phyloP scores from a whole-genome alignment of 257 asterid species.

The Ajuga chamaepitys region DNA sequence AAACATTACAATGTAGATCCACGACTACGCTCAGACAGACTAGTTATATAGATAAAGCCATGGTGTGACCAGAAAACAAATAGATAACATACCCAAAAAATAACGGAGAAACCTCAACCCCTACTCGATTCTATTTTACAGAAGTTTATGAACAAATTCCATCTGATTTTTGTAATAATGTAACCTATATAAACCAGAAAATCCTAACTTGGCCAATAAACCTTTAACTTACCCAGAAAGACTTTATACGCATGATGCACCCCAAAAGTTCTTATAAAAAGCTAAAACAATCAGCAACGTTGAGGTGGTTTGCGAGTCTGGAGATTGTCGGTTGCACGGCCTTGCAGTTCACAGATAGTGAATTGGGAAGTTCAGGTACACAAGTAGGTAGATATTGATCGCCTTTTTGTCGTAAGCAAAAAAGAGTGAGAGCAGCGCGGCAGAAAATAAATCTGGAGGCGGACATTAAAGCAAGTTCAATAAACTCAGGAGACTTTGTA shows the following conservation, averaged over 20 bases:
- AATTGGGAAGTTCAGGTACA: constrained; percentile 72
- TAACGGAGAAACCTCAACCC: constrained; percentile 16
- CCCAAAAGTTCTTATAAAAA: constrained; percentile 20
- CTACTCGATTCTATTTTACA: constrained; percentile 36
- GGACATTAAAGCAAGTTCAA: constrained; percentile 7
- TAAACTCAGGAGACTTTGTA: not conserved
- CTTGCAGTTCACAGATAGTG: constrained; percentile 50
- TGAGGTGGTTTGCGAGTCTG: constrained; percentile 58
- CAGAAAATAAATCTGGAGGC: constrained; percentile 82
- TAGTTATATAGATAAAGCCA: constrained; percentile 4
- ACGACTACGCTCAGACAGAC: constrained; percentile 16
- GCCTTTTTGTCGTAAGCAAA: constrained; percentile 39
- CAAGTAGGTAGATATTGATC: constrained; percentile 63
- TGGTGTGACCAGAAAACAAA: not conserved
- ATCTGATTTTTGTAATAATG: constrained; percentile 17
- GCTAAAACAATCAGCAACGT: constrained; percentile 56
- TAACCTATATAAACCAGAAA: constrained; percentile 12
- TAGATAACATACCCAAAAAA: not conserved
- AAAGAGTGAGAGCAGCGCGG: constrained; percentile 68
- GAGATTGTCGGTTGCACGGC: constrained; percentile 52
- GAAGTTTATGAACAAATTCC: constrained; percentile 33
- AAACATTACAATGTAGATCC: not conserved
- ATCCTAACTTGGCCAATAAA: constrained; percentile 9
- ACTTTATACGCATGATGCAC: constrained; percentile 6
- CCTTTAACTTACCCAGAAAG: too few species aligned